These are phyloP conservation scores for Acanthamoeba sp. DNA, from an alignment of 208 protist species.

Conservation along the genomic window DNA sequence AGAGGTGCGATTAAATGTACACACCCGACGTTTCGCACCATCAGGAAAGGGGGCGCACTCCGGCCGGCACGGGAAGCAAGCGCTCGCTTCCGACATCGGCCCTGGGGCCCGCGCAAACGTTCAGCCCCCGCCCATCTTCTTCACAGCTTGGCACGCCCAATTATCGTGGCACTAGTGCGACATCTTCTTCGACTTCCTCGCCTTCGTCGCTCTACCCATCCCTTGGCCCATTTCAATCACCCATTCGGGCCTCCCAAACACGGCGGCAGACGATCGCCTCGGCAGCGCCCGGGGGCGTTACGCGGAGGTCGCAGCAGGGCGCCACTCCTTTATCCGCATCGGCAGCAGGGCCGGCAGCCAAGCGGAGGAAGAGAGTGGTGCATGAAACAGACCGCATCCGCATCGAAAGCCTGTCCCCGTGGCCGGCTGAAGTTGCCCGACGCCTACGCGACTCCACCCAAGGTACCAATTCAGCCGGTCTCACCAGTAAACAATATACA, in stretches of 20 bases:
- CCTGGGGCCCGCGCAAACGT: not conserved
- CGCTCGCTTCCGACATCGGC: not conserved
- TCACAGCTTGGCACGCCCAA: not conserved
- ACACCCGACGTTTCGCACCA: not conserved
- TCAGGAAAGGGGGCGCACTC: not conserved
- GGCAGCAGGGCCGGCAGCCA: not conserved
- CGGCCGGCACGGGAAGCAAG: not conserved
- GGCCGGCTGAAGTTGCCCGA: constrained; percentile 5
- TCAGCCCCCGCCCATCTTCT: not conserved
- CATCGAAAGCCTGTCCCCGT: constrained; percentile 1
- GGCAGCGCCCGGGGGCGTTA: not conserved
- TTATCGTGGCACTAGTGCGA: not conserved
- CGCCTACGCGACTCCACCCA: not conserved
- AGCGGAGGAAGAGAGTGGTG: constrained; percentile 23
- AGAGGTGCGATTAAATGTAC: no score
- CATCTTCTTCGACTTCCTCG: not conserved
- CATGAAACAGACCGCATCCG: constrained; percentile 29
- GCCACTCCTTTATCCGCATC: not conserved
- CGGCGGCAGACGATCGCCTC: not conserved
- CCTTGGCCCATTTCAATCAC: constrained; percentile 21
- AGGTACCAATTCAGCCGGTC: not conserved
- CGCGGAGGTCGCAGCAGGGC: not conserved
- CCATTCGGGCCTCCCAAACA: not conserved
- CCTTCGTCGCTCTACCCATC: not conserved
- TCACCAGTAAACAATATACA: no score